phyloP scores from a whole-genome alignment of 2,329 filamentous ascomycete genomes.

The Cyphellophora attinorum region DNA sequence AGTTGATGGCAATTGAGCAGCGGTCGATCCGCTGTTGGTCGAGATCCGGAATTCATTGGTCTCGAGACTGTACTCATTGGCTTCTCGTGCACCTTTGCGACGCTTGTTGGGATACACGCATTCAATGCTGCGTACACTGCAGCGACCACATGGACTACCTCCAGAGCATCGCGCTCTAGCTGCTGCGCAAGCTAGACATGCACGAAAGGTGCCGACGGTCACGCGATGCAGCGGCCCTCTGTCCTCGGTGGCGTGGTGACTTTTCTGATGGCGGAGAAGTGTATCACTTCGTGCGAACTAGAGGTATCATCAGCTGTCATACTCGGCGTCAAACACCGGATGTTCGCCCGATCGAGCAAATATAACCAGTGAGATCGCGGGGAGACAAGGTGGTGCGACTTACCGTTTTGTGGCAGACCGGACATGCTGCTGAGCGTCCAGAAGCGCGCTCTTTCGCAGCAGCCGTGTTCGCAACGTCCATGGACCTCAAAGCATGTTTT shows the following conservation, averaged over 20 bases:
- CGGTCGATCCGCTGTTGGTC: no score
- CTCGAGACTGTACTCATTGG: not conserved
- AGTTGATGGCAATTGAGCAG: no score
- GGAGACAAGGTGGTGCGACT: not conserved
- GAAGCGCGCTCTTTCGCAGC: not conserved
- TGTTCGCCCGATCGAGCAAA: not conserved
- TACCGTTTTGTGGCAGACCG: conserved; percentile 9
- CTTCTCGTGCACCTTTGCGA: conserved; percentile 18
- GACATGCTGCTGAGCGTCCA: conserved; percentile 11
- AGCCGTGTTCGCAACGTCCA: no score
- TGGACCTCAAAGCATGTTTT: no score
- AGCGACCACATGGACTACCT: conserved; percentile 21
- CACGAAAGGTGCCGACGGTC: conserved; percentile 32
- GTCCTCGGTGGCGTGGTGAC: conserved; percentile 25
- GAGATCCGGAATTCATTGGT: no score
- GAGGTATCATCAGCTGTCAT: not conserved
- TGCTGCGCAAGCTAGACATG: conserved; percentile 29
- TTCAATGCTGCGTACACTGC: conserved; percentile 26
- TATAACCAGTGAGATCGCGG: not conserved
- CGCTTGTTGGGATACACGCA: conserved; percentile 31
- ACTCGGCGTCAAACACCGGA: no score
- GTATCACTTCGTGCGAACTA: conserved; percentile 23
- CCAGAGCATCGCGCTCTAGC: conserved; percentile 25
- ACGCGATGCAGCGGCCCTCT: conserved; percentile 27
- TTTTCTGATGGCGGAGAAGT: conserved; percentile 31